phyloP scores from a whole-genome alignment of 257 asterid genomes.

The Ligustrum vulgare region DNA sequence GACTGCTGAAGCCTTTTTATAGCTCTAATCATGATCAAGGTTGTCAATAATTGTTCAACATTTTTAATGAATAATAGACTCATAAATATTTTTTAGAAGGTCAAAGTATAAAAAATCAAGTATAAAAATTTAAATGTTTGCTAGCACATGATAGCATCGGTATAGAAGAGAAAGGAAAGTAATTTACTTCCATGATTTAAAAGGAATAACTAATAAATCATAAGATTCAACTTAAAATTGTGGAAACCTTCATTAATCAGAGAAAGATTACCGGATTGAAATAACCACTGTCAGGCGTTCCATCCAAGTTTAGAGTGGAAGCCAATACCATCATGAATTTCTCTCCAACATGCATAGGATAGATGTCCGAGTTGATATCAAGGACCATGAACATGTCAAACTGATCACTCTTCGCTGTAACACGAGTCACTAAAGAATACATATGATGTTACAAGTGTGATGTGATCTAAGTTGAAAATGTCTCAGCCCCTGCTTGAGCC shows the following conservation, averaged over 20 bases:
- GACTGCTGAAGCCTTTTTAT: not conserved
- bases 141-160: not conserved
- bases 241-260: constrained; percentile 8
- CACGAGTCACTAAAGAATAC: constrained; percentile 54
- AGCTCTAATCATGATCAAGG: not conserved
- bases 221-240: constrained; percentile 5
- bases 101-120: not conserved
- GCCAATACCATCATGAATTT: constrained; percentile 89
- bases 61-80: not conserved
- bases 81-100: not conserved
- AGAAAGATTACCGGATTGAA: constrained; percentile 60
- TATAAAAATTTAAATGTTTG: not conserved
- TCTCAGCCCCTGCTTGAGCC: not conserved
- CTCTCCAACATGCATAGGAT: constrained; percentile 72
- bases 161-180: not conserved
- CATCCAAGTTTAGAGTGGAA: constrained; percentile 86
- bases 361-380: constrained; percentile 74
- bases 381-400: constrained; percentile 79
- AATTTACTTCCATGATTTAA: not conserved
- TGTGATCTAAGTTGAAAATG: not conserved
- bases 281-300: constrained; percentile 87
- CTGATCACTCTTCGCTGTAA: constrained; percentile 83
- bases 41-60: not conserved
- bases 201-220: not conserved
- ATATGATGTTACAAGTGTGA: constrained; percentile 3